Evolutionary conservation across 495 filamentous ascomycete genomes (phyloP).

Genomic region (Aspergillus nanangensis): DNA sequence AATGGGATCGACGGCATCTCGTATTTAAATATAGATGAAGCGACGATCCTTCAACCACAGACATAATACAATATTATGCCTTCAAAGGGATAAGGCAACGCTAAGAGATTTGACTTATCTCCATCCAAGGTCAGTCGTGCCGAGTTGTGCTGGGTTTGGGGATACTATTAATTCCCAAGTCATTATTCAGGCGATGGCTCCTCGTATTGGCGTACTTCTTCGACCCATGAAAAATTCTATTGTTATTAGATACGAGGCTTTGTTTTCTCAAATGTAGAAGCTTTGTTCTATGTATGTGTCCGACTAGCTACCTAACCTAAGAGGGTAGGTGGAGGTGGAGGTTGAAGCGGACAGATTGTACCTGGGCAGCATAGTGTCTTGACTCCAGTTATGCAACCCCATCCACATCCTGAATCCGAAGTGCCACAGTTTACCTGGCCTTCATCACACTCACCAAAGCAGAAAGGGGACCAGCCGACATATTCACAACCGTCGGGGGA

Average conservation of each 20-base stretch:
- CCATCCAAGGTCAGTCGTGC: background rate
- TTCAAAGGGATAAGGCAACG: background rate
- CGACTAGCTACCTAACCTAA: too few species aligned
- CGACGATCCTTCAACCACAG: conserved; percentile 2
- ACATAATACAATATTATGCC: background rate
- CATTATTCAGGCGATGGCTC: background rate
- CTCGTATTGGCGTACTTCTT: background rate
- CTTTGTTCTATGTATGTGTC: too few species aligned
- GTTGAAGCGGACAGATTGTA: too few species aligned
- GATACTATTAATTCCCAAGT: background rate
- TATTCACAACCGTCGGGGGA: too few species aligned
- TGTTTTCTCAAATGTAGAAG: background rate
- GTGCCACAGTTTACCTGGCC: too few species aligned
- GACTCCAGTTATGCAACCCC: too few species aligned
- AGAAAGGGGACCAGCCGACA: too few species aligned
- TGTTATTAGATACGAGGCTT: background rate
- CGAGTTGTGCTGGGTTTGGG: background rate
- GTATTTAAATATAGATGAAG: conserved; percentile 17
- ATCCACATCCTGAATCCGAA: too few species aligned
- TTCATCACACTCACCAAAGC: too few species aligned
- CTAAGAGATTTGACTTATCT: background rate
- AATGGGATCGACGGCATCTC: conserved; percentile 9
- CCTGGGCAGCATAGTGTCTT: too few species aligned
- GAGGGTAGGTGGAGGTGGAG: too few species aligned
- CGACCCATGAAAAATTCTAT: background rate